Evolutionary conservation across 2,329 filamentous ascomycete genomes (phyloP), one percentile per base, ranked within the genome.

Genomic region (Talaromyces verruculosus): DNA sequence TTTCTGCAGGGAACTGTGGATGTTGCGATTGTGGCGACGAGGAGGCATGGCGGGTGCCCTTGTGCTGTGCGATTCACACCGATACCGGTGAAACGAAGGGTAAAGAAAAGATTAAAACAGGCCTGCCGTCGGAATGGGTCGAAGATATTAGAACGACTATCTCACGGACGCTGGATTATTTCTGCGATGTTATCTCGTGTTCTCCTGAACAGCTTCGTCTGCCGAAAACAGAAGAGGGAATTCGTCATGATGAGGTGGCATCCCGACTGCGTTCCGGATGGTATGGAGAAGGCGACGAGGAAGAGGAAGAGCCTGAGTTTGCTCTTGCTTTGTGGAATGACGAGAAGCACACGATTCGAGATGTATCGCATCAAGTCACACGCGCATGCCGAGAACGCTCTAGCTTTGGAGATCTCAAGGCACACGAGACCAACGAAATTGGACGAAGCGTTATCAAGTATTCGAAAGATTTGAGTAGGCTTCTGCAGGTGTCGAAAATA

Each of bases 21-120:
- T 98, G 96, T 81, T 99, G 95, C 78, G 95, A 99, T 79, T 99
- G 95, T 75, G 95, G 95, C 67, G 95, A 99, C 75, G 88, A 90
- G 22, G 96, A 99, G 78, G 96, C 95, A 11, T 99, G 96, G 94
- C 88, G 88, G 75, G 83, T 88, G 58, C 93, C 93, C 51, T 85
- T 98, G 69, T 78, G 77, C 75, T 99, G 95, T 81, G 94, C 93
- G 41, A 98, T 99, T 73, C 95, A 99, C 76, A 94, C 92, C 49
- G 84, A 89, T 69, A 84, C 82, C 55, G 77, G 76, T 19, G 77
- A 79, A 57, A 68, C 70, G 25, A 88, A 89, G 64, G 75, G 73
- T 13, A 79, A 74, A 66, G 77, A 79, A 63, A 81, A 80, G 78
- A 89, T 76, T 83, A 93, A 85, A 84, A 84, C 73, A 84, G 86